These are phyloP conservation scores for Fragaria ananassa DNA, from an alignment of 306 rosid species.

Conservation along the genomic window DNA sequence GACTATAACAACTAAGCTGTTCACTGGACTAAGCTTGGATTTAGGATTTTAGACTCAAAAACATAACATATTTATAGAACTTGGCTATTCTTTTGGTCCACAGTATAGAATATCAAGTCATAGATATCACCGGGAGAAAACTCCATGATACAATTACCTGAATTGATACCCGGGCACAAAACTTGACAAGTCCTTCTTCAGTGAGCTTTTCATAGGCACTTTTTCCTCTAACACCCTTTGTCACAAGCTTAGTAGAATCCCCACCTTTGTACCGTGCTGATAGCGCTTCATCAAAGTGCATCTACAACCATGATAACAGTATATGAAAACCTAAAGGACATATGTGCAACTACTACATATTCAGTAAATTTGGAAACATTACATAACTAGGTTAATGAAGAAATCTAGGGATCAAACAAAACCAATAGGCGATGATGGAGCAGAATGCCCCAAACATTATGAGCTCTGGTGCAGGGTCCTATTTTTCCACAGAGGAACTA, in stretches of 20 bases:
- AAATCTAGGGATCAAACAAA: neutral
- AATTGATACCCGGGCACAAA: conserved; percentile 79
- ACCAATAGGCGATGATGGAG: neutral
- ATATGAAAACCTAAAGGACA: conserved; percentile 4
- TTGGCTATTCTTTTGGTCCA: neutral
- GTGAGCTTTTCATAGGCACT: conserved; percentile 80
- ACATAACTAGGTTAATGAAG: neutral
- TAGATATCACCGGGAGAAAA: neutral
- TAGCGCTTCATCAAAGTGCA: conserved; percentile 92
- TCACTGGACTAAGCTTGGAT: conserved; percentile 14
- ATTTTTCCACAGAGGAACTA: neutral
- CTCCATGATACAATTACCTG: conserved; percentile 59
- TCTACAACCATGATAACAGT: conserved; percentile 40
- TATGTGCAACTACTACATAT: conserved; percentile 13
- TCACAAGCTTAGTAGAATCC: conserved; percentile 77
- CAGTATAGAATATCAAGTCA: neutral
- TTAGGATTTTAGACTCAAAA: neutral
- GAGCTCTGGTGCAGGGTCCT: neutral
- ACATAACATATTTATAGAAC: neutral
- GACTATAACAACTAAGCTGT: conserved; percentile 18
- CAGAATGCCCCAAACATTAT: neutral
- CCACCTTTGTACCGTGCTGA: conserved; percentile 85
- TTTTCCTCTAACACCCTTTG: conserved; percentile 74
- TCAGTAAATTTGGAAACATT: neutral
- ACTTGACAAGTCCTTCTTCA: conserved; percentile 93